Percentiles rank a stretch among this genome's conserved stretches.
These are phyloP conservation scores for Lasiodiplodia theobromae DNA, from an alignment of 2,329 filamentous ascomycete species.

Conservation along the genomic window DNA sequence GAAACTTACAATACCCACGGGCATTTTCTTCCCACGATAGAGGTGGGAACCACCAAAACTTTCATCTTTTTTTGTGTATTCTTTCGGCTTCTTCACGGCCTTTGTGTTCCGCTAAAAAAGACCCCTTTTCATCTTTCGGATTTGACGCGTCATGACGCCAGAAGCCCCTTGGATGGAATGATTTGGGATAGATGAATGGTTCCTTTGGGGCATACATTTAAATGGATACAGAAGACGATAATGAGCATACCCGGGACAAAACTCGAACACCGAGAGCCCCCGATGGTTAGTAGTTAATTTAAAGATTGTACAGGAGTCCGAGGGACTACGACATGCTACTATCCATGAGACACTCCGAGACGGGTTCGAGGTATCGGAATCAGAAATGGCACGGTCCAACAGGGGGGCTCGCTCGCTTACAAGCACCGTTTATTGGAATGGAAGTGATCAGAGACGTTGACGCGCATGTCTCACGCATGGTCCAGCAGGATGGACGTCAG, in stretches of 20 bases:
- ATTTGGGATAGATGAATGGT: slow-evolving; percentile 5
- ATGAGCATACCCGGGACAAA: slow-evolving; percentile 1
- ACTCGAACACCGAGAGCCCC: background rate
- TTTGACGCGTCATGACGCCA: background rate
- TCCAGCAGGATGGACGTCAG: background rate
- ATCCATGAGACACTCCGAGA: background rate
- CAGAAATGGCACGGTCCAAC: background rate
- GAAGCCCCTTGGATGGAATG: slow-evolving; percentile 1
- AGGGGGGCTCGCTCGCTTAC: background rate
- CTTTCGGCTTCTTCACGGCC: background rate
- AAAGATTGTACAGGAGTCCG: slow-evolving; percentile 9
- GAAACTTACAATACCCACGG: slow-evolving; percentile 14
- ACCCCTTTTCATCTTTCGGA: slow-evolving; percentile 1
- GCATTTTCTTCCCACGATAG: slow-evolving; percentile 4
- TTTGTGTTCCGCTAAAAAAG: background rate
- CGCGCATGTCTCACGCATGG: slow-evolving; percentile 3
- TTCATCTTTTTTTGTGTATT: background rate
- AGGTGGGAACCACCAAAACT: background rate
- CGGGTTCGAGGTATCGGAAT: background rate
- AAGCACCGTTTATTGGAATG: background rate
- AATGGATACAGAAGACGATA: background rate
- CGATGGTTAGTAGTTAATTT: slow-evolving; percentile 1
- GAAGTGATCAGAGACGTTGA: background rate
- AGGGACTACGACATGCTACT: background rate
- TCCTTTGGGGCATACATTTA: background rate